Conservation (phyloP, 2,329 filamentous ascomycete species). For the Grosmannia clavigera region DNA sequence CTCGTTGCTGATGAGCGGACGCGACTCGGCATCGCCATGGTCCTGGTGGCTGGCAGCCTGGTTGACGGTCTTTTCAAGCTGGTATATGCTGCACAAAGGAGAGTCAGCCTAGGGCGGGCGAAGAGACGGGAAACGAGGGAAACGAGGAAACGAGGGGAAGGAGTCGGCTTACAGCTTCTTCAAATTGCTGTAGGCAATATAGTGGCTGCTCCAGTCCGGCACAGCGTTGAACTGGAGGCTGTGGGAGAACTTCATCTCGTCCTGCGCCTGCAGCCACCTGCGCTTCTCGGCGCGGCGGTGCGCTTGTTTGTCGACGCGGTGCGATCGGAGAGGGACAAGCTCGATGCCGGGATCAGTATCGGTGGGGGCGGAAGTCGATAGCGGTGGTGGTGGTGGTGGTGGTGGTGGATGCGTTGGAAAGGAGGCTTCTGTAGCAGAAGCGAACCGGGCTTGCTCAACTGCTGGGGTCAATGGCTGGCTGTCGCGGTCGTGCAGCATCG, state of each 20-base stretch:
- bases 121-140: no score
- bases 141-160: not conserved
- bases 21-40: slow-evolving; percentile 62
- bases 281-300: slow-evolving; percentile 38
- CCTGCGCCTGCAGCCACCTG: slow-evolving; percentile 55
- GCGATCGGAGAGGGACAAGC: not conserved
- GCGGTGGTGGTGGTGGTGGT: not conserved
- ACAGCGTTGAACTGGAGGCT: slow-evolving; percentile 99
- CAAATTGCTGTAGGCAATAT: slow-evolving; percentile 95
- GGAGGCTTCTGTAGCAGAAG: not conserved
- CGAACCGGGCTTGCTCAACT: not conserved
- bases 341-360: not conserved
- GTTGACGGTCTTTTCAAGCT: slow-evolving; percentile 75
- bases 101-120: not conserved
- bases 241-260: slow-evolving; percentile 99
- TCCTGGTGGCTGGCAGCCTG: slow-evolving; percentile 41
- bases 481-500: slow-evolving; percentile 1
- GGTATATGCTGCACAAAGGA: slow-evolving; percentile 59
- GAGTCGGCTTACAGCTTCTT: slow-evolving; percentile 66
- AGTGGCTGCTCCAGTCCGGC: slow-evolving; percentile 97
- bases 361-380: not conserved
- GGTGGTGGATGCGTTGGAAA: not conserved
- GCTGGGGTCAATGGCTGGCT: not conserved
- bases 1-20: slow-evolving; percentile 62
- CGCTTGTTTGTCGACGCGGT: not conserved